Base-by-base conservation (phyloP, 805 yeast species). In the Saccharomycopsis sp. region DNA sequence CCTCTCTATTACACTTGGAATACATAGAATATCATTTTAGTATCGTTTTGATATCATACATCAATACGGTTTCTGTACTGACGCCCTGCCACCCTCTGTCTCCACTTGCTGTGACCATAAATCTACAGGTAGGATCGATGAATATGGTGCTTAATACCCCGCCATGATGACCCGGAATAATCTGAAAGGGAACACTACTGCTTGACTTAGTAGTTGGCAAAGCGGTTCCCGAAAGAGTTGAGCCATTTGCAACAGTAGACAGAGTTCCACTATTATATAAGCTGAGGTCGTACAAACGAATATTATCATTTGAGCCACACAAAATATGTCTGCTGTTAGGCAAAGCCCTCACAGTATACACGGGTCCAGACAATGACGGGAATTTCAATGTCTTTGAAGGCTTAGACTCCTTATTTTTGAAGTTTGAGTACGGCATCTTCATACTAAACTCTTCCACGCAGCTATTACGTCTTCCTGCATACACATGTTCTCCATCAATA, bases 111-210 rank as follows among this genome's bases (percentile, higher is more conserved):
- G 96, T 86, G 3, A 92, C 79, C 85, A 94, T 77, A 69, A 88
- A 94, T 61, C 94, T 73, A 46, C 95, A 89, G 1, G 94, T 86
- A 34, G 92, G 92, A 70, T 92, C 98, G 21, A 91, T 85, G 56
- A 81, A 76, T 62, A 94, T 73, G 55, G 83, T 82, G 52, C 96
- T 87, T 37, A 94, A 74, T 2, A 83, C 81, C 24, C 97, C 97
- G 53, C 99, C 98, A 67, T 89, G 97, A 70, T 94, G 98, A 0
- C 99, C 98, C 0, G 99, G 97, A 9, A 94, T 79, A 64, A 95
- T 91, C 69, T 85, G 78, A 67, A 92, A 94, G 16, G 97, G 97
- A 7, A 86, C 77, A 24, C 67, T 64, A 1, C 70, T 66, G 15
- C 68, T 68, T 54, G 48, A 67, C 77, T 55, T 61, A 70, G 57